phyloP scores from a whole-genome alignment of 2,329 filamentous ascomycete genomes.

The Paramyrothecium roridum region DNA sequence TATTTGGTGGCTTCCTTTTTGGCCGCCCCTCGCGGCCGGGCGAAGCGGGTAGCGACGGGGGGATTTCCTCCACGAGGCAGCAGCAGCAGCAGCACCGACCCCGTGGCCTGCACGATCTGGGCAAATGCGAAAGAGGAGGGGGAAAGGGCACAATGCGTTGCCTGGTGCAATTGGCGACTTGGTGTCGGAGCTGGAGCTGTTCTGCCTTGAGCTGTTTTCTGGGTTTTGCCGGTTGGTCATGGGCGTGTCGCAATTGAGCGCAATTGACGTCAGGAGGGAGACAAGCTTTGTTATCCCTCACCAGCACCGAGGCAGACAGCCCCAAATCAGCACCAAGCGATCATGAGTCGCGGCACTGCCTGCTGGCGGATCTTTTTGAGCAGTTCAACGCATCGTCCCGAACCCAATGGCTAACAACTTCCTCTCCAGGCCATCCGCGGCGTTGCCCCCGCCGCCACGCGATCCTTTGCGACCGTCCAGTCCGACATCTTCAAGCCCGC shows the following conservation, averaged over 20 bases:
- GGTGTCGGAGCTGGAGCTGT: no score
- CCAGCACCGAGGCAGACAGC: not conserved
- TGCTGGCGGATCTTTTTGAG: no score
- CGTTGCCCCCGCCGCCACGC: slow-evolving; percentile 43
- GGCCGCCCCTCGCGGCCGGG: not conserved
- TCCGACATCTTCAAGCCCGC: slow-evolving; percentile 98
- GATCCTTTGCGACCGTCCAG: slow-evolving; percentile 76
- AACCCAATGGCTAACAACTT: slow-evolving; percentile 16
- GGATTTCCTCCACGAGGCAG: no score
- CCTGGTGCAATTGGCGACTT: no score
- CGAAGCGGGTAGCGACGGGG: slow-evolving; percentile 1
- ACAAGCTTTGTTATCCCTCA: not conserved
- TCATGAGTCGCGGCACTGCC: no score
- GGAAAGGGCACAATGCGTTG: no score
- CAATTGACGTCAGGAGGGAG: not conserved
- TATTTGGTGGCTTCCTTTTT: slow-evolving; percentile 5
- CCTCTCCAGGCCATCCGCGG: slow-evolving; percentile 48
- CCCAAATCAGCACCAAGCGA: not conserved
- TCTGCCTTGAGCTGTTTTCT: no score
- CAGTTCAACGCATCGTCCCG: no score
- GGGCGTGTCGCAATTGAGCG: not conserved
- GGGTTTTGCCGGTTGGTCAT: not conserved
- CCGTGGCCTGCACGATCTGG: no score
- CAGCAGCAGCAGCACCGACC: no score
- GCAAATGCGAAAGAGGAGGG: no score